Conservation (phyloP, 2,329 filamentous ascomycete genomes). For the Fusarium poae region DNA sequence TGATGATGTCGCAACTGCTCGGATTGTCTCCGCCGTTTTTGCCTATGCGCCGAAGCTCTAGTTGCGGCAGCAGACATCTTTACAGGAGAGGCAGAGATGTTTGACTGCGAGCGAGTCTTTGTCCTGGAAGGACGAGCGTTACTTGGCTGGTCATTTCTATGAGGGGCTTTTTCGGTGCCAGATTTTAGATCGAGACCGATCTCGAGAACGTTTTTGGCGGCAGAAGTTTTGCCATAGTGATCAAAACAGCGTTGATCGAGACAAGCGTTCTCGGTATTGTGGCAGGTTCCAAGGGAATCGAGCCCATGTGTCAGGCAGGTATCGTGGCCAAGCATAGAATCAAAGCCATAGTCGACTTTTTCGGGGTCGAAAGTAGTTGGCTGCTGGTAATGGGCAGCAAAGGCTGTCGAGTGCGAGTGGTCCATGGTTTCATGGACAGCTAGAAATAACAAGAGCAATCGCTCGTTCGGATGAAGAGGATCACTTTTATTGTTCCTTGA, state of each 20-base stretch:
- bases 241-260: constrained; percentile 49
- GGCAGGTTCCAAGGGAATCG: constrained; percentile 46
- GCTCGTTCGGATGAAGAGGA: constrained; percentile 6
- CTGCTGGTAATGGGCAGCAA: constrained; percentile 41
- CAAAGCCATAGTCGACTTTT: constrained; percentile 52
- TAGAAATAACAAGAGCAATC: constrained; percentile 23
- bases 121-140: constrained; percentile 17
- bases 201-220: constrained; percentile 26
- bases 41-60: constrained; percentile 33
- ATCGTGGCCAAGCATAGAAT: constrained; percentile 46
- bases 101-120: constrained; percentile 31
- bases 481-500: constrained; percentile 19
- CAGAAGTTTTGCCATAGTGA: constrained; percentile 41
- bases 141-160: constrained; percentile 15
- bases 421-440: constrained; percentile 35
- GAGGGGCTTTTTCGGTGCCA: constrained; percentile 3
- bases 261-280: constrained; percentile 53
- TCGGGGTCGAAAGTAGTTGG: constrained; percentile 40
- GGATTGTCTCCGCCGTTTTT: constrained; percentile 38
- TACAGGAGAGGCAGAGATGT: constrained; percentile 22
- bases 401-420: constrained; percentile 43
- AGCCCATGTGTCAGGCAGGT: constrained; percentile 46
- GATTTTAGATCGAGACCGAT: constrained; percentile 38
- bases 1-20: constrained; percentile 22
- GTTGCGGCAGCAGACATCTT: constrained; percentile 21